Evolutionary conservation across 179 eudicot species (phyloP).

Genomic region (Carnegiea gigantea): DNA sequence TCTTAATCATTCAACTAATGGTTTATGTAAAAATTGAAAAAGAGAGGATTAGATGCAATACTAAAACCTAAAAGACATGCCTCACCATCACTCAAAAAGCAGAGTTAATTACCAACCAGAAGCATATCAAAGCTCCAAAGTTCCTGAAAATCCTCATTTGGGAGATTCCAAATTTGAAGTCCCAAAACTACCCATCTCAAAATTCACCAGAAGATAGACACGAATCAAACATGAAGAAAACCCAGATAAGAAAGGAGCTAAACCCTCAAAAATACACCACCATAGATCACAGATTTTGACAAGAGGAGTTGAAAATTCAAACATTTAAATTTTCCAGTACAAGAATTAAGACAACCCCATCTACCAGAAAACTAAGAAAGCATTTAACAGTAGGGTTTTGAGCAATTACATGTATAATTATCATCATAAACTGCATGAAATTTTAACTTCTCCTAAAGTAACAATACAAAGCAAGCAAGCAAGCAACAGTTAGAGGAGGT

Average conservation of each 20-base stretch:
- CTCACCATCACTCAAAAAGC: neutral
- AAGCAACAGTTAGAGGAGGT: neutral
- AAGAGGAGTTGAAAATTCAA: conserved; percentile 3
- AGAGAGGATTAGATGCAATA: neutral
- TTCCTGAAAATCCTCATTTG: neutral
- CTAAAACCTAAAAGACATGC: neutral
- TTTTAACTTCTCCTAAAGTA: neutral
- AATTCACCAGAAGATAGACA: neutral
- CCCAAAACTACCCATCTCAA: neutral
- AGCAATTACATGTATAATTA: neutral
- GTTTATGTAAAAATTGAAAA: neutral
- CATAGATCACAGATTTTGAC: neutral
- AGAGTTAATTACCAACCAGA: neutral
- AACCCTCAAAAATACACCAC: neutral
- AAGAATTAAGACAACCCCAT: conserved; percentile 19
- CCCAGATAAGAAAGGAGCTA: neutral
- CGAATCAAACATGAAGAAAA: neutral
- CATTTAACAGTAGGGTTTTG: neutral
- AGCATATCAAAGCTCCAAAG: neutral
- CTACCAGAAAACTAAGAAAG: neutral
- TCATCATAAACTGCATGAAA: conserved; percentile 2
- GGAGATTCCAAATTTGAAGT: conserved; percentile 1
- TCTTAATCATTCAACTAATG: neutral
- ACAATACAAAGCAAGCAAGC: neutral
- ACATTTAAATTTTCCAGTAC: conserved; percentile 14